Base-by-base conservation (phyloP, 1,284 basidiomycete genomes). In the Moniliophthora roreri region DNA sequence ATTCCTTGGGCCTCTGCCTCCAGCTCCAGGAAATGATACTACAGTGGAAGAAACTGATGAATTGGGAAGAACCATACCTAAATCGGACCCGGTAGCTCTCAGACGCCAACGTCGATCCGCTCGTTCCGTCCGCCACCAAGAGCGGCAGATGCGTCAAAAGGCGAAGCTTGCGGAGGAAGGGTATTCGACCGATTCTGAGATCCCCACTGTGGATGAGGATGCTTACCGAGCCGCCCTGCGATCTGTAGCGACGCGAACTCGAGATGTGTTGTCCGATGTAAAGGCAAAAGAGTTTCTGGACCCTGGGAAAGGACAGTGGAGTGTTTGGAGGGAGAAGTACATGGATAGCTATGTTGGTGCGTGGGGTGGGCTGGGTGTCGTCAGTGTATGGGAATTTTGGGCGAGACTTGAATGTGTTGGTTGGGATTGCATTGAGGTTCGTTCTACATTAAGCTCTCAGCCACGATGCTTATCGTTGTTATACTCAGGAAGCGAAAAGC, bases 311-410 rank as follows among this genome's bases (percentile, higher is more conserved):
- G 94, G 92, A 0, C 80, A 89, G 69, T 98, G 96, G 71, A 82
- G 79, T 7, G 80, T 81, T 44, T 98, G 95, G 95, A 78, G 92
- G 44, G 74, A 79, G 50, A 75, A 74, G 57, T 94, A 89, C 62
- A 74, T 76, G 10, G 94, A 98, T 56, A 93, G 85, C 57, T 98
- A 97, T 71, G 74, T 80, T 2, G 86, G 88, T 45, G 95, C 95
- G 3, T 98, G 91, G 82, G 95, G 93, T 46, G 92, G 93, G 2
- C 74, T 97, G 42, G 92, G 89, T 0, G 80, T 96, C 52, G 87
- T 96, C 0, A 88, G 89, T 54, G 92, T 91, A 36, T 98, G 95
- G 95, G 95, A 97, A 70, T 97, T 96, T 68, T 98, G 94, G 93
- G 85, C 85, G 18, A 77, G 94, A 50, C 74, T 94, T 47, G 95